Base-by-base conservation (phyloP, 2,329 filamentous ascomycete genomes). In the Microdochium bolleyi region DNA sequence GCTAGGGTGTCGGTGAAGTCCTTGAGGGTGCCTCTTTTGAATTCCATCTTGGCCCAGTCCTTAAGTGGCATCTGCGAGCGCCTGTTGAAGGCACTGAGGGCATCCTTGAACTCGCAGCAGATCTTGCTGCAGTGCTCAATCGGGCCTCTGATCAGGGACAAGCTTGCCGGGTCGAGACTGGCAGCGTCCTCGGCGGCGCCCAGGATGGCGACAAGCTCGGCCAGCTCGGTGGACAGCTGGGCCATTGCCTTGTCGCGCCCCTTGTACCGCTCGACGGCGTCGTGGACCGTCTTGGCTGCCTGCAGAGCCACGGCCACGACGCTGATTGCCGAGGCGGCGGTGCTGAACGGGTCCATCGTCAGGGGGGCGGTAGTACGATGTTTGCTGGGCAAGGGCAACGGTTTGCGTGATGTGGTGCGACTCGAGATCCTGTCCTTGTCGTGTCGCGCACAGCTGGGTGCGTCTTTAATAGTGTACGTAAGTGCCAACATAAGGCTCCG, bases 1-100 rank as follows among this genome's bases (percentile, higher is more conserved):
- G 60, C 61, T 25, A 73, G 55, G 44, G 61, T 65, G 37, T 71
- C 67, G 50, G 70, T 70, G 55, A 72, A 72, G 49, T 67, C 63
- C 52, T 67, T 70, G 54, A 72, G 70, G 52, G 69, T 59, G 24
- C 67, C 67, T 61, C 58, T 64, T 65, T 64, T 71, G 37, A 71
- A 72, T 56, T 72, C 68, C 65, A 73, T 64, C 59, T 64, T 70
- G 54, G 64, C 55, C 70, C 68, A 73, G 59, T 72, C 68, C 61
- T 56, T 62, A 59, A 72, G 57, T 22, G 65, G 60, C 3, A 58
- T 58, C 54, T 61, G 69, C 53, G 66, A 65, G 48, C 66, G 70
- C 34, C 53, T 57, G 51, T 52, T 53, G 53, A 71, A 72, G n/a
- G 44, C 54, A 48, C 55, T 67, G 58, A 55, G 13, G 24, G 25